Evolutionary conservation across 306 rosid genomes (phyloP).

Genomic region (Dalbergia cultrata): DNA sequence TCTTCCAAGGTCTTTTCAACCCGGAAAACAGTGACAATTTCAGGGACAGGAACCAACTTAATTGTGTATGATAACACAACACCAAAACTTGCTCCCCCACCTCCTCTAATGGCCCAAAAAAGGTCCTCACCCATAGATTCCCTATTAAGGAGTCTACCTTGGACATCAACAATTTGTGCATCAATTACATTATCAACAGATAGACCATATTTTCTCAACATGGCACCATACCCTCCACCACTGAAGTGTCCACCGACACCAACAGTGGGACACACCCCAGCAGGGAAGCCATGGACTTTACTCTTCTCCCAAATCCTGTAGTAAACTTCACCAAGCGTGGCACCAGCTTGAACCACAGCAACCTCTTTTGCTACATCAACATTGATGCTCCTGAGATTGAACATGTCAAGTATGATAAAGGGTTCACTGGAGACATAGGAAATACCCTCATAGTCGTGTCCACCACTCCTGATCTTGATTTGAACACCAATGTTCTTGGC

Average conservation of each 20-base stretch:
- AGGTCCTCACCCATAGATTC: constrained; percentile 54
- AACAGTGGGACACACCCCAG: constrained; percentile 58
- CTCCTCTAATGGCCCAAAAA: constrained; percentile 58
- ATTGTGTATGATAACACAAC: constrained; percentile 51
- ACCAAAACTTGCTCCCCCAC: constrained; percentile 57
- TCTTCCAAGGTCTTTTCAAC: constrained; percentile 45
- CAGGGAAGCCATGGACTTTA: constrained; percentile 54
- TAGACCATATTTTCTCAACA: constrained; percentile 52
- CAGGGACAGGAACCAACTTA: constrained; percentile 48
- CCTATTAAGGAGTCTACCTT: constrained; percentile 45
- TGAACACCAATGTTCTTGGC: constrained; percentile 14
- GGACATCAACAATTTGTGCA: constrained; percentile 49
- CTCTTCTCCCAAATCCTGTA: constrained; percentile 53
- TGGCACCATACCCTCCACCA: constrained; percentile 54
- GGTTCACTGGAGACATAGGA: constrained; percentile 41
- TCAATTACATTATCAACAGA: constrained; percentile 46
- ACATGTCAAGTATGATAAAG: constrained; percentile 51
- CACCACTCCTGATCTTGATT: constrained; percentile 56
- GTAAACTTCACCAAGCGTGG: constrained; percentile 55
- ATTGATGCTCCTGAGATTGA: constrained; percentile 35
- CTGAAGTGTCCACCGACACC: constrained; percentile 59
- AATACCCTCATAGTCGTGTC: constrained; percentile 59
- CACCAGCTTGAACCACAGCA: constrained; percentile 44
- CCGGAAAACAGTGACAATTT: constrained; percentile 44
- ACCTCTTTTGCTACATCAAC: constrained; percentile 39